A percentile compares a stretch with the other conserved stretches of the same genome.
phyloP scores from a whole-genome alignment of 2,329 filamentous ascomycete species.

The Ceratocystis diversiconidia region DNA sequence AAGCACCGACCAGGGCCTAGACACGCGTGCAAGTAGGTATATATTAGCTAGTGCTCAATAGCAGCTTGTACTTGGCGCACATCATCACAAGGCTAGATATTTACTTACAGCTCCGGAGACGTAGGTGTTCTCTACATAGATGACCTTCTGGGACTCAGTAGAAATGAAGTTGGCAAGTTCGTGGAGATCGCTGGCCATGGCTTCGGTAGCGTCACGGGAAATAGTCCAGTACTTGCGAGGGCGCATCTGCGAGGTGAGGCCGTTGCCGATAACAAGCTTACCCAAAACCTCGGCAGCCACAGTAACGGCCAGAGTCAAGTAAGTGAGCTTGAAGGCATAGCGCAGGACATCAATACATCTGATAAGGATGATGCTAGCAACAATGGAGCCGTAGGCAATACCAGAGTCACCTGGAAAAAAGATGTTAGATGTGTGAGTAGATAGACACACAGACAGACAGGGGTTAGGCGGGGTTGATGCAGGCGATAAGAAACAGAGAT shows the following conservation, averaged over 20 bases:
- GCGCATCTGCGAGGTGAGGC: constrained; percentile 50
- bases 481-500: not conserved
- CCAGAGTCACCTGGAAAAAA: constrained; percentile 42
- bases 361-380: constrained; percentile 46
- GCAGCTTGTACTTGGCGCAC: not conserved
- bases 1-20: constrained; percentile 45
- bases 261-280: constrained; percentile 46
- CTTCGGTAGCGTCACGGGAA: constrained; percentile 46
- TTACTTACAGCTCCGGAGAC: constrained; percentile 44
- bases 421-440: not conserved
- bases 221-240: constrained; percentile 55
- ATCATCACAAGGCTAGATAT: not conserved
- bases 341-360: constrained; percentile 53
- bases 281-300: constrained; percentile 47
- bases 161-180: constrained; percentile 60
- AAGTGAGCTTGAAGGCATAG: constrained; percentile 51
- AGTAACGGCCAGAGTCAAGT: constrained; percentile 45
- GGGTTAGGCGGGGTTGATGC: constrained; percentile 15
- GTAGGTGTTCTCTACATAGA: constrained; percentile 53
- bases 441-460: constrained; percentile 3
- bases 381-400: constrained; percentile 46
- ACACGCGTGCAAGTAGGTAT: not conserved
- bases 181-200: constrained; percentile 47
- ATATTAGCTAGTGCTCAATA: not conserved
- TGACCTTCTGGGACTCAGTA: constrained; percentile 53